Conservation (phyloP, 768 basidiomycete species). For the Sporobolomyces roseus region DNA sequence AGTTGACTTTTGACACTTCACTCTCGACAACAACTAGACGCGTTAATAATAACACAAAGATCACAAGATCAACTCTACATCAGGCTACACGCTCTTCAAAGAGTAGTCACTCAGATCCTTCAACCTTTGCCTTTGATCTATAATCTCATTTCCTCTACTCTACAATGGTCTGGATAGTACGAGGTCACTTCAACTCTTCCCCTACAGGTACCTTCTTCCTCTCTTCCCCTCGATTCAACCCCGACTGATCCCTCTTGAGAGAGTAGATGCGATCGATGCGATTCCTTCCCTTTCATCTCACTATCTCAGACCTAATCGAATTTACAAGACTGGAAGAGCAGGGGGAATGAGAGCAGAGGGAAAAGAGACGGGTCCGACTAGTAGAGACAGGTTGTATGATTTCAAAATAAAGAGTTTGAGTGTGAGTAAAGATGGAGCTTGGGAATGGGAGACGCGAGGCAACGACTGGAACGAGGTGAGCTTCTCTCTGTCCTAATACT, state of each 20-base stretch:
- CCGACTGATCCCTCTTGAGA: too few relatives aligned
- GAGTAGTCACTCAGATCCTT: too few relatives aligned
- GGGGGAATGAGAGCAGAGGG: conserved; percentile 1
- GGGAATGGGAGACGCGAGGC: conserved; percentile 1
- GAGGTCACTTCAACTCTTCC: conserved; percentile 10
- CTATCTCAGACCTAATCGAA: conserved; percentile 20
- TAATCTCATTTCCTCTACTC: neutral
- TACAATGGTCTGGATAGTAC: conserved; percentile 31
- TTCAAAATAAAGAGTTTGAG: conserved; percentile 21
- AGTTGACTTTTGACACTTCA: neutral
- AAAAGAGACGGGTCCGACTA: neutral
- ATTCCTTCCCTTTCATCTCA: neutral
- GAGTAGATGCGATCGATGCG: neutral
- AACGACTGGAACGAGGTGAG: conserved; percentile 20
- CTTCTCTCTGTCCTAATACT: neutral
- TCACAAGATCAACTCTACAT: neutral
- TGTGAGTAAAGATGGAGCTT: conserved; percentile 27
- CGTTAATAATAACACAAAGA: neutral
- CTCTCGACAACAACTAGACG: neutral
- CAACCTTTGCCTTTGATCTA: too few relatives aligned
- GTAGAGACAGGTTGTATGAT: conserved; percentile 8
- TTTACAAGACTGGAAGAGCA: conserved; percentile 26
- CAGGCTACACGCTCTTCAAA: too few relatives aligned
- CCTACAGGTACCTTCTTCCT: neutral
- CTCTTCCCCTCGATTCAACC: too few relatives aligned